Evolutionary conservation across 1,139 yeast genomes (phyloP).

Genomic region (Meyerozyma smithsonii): DNA sequence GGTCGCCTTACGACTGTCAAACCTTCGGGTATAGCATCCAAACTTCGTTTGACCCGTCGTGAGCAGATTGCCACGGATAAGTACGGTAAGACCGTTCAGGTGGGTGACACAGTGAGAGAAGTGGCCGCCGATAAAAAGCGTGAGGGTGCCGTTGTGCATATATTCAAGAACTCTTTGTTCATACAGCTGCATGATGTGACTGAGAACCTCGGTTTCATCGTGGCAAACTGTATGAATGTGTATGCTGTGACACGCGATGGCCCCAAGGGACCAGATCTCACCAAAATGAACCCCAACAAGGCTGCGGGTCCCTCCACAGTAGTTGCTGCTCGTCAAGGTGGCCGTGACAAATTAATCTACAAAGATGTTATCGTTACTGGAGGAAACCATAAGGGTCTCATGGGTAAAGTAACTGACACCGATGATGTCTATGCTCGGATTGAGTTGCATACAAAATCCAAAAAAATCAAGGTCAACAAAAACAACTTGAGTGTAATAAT

Average conservation of each 20-base stretch:
- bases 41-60: constrained; percentile 56
- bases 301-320: constrained; percentile 47
- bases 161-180: constrained; percentile 75
- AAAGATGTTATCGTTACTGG: constrained; percentile 82
- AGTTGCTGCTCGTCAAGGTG: constrained; percentile 52
- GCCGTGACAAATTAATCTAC: constrained; percentile 75
- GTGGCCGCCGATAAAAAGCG: constrained; percentile 60
- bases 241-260: constrained; percentile 65
- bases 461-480: constrained; percentile 81
- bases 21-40: constrained; percentile 77
- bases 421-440: constrained; percentile 89
- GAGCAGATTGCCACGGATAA: constrained; percentile 85
- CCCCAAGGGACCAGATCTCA: constrained; percentile 73
- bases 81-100: constrained; percentile 75
- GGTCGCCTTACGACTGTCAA: constrained; percentile 70
- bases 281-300: constrained; percentile 74
- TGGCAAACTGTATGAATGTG: constrained; percentile 68
- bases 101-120: constrained; percentile 91
- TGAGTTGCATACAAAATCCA: constrained; percentile 89
- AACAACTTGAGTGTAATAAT: constrained; percentile 67
- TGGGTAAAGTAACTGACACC: constrained; percentile 91
- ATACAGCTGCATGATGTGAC: constrained; percentile 71
- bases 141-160: constrained; percentile 84
- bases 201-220: constrained; percentile 92
- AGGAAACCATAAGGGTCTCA: constrained; percentile 91